phyloP scores from a whole-genome alignment of 73 alveolate genomes.

The Urostyla sp. region DNA sequence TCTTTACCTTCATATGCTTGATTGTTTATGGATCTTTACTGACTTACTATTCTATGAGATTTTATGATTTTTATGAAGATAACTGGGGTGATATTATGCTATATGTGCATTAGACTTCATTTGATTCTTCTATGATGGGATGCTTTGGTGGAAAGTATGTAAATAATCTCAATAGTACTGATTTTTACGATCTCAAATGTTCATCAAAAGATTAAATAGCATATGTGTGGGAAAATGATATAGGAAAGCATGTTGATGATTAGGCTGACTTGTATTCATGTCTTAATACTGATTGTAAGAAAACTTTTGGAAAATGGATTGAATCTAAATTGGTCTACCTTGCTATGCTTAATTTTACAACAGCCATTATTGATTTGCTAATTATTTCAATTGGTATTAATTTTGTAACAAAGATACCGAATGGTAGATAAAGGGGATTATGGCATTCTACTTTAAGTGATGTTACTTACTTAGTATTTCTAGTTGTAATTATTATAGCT shows the following conservation, averaged over 20 bases:
- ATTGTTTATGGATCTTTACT: conserved; percentile 1
- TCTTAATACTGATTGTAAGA: conserved; percentile 12
- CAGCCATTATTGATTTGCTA: background rate
- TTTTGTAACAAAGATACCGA: conserved; percentile 2
- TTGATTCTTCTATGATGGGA: background rate
- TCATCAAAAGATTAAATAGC: conserved; percentile 16
- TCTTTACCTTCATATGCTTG: background rate
- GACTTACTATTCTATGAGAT: background rate
- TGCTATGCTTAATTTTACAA: conserved; percentile 3
- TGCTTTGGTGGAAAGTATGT: conserved; percentile 50
- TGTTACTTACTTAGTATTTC: background rate
- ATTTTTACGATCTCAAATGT: conserved; percentile 30
- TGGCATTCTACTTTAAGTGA: conserved; percentile 26
- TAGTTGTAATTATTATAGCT: background rate
- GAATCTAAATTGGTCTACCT: background rate
- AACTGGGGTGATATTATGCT: conserved; percentile 43
- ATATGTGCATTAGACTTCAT: conserved; percentile 1
- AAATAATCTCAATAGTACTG: background rate
- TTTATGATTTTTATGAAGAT: background rate
- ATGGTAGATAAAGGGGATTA: conserved; percentile 1
- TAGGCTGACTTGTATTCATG: background rate
- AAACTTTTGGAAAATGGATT: conserved; percentile 19
- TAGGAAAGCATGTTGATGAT: conserved; percentile 1
- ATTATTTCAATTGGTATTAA: background rate
- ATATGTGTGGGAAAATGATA: conserved; percentile 17